Evolutionary conservation across 495 filamentous ascomycete species (phyloP), one percentile per base, ranked within the genome.

Genomic region (Penicillium chermesinum): DNA sequence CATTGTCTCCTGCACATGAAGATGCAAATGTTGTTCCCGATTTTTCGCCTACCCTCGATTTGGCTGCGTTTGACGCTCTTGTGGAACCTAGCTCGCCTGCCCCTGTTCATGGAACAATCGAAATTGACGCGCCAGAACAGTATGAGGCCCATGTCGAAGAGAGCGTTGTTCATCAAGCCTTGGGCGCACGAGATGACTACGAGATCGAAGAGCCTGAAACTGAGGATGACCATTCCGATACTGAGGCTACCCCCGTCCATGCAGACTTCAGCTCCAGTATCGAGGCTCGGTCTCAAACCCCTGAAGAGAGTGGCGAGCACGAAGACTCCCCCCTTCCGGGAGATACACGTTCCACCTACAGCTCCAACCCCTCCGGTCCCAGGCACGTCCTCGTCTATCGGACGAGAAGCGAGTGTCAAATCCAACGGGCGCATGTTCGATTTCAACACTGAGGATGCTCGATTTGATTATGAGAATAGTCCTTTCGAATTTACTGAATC

Each of bases 351-450:
- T 7, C 43, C 61, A 36, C 58, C 61, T 5, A 30, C 46, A 13
- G 50, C 43, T 20, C 50, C 52, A 5, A 59, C 57, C 20, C 57
- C 61, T 7, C 47, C 55, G 14, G n/a, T 25, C 2, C 38, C 13
- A 7, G 39, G 39, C 35, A 25, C 47, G 13, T 50, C 48, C 7
- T 38, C 47, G 22, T 56, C 46, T 63, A 15, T 54, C 39, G 34
- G 53, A 44, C 5, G 45, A 62, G 34, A 62, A 62, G 25, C 46
- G 63, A 38, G 46, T 41, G 48, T 33, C 35, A 41, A 41, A 21
- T 46, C 44, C 17, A 30, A 46, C 7, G 37, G 21, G 6, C 22
- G 17, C n/a, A 10, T 49, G 14, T 51, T 54, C 22, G 38, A 56
- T 18, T 48, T 53, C 9, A 41, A 46, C 36, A 27, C 32, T 13